Conservation (phyloP, 2,329 filamentous ascomycete species). For the Penicillium sp. region DNA sequence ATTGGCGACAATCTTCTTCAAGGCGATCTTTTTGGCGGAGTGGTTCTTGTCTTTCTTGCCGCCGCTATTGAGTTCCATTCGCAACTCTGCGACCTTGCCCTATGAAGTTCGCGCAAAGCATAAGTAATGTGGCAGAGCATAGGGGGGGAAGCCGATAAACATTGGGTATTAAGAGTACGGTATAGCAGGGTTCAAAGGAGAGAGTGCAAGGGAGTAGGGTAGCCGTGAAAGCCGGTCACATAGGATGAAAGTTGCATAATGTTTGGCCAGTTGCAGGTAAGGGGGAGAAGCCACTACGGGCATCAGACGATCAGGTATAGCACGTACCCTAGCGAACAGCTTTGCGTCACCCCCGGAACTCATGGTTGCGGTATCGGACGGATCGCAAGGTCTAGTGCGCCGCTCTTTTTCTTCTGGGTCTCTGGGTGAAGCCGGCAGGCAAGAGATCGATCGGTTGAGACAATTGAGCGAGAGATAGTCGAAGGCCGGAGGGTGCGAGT, state of each 20-base stretch:
- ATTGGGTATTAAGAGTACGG: slow-evolving; percentile 17
- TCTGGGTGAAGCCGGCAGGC: slow-evolving; percentile 6
- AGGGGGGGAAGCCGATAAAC: slow-evolving; percentile 29
- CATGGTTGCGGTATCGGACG: slow-evolving; percentile 44
- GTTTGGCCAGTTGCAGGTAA: slow-evolving; percentile 19
- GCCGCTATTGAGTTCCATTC: slow-evolving; percentile 86
- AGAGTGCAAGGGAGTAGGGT: background rate
- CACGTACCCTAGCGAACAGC: slow-evolving; percentile 92
- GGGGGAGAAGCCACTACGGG: slow-evolving; percentile 8
- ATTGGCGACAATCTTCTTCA: slow-evolving; percentile 99
- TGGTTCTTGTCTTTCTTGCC: slow-evolving; percentile 98
- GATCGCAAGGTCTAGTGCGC: slow-evolving; percentile 11
- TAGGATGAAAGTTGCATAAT: slow-evolving; percentile 12
- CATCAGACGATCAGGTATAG: slow-evolving; percentile 21
- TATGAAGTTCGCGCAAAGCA: slow-evolving; percentile 49
- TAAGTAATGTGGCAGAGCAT: slow-evolving; percentile 30
- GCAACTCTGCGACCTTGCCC: slow-evolving; percentile 98
- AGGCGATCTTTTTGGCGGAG: slow-evolving; percentile 88
- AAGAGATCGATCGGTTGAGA: slow-evolving; percentile 21
- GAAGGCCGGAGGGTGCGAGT: background rate
- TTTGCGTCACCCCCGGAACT: slow-evolving; percentile 89
- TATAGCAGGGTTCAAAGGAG: background rate
- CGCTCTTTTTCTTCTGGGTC: slow-evolving; percentile 8
- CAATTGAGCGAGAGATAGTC: background rate
- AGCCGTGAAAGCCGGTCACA: slow-evolving; percentile 2